These are phyloP conservation scores for Didymella pomorum DNA, from an alignment of 2,329 filamentous ascomycete genomes.

Conservation along the genomic window DNA sequence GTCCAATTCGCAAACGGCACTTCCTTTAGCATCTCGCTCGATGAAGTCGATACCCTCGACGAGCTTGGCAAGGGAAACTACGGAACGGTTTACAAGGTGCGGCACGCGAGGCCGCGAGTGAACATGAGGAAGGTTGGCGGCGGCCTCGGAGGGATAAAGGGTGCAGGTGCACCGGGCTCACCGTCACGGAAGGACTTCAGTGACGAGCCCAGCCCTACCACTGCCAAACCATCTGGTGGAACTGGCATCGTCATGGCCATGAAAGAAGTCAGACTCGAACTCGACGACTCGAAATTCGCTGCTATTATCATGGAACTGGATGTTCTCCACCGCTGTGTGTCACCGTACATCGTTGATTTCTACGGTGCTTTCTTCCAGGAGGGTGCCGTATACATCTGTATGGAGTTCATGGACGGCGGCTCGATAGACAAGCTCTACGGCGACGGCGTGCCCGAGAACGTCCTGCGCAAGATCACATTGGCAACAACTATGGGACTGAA, in stretches of 20 bases:
- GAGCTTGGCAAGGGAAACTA: constrained; percentile 98
- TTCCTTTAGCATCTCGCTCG: constrained; percentile 91
- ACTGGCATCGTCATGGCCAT: constrained; percentile 94
- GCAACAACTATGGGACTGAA: constrained; percentile 92
- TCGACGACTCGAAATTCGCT: constrained; percentile 95
- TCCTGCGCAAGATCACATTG: constrained; percentile 88
- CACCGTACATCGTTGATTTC: constrained; percentile 97
- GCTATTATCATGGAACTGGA: constrained; percentile 98
- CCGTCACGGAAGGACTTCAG: constrained; percentile 42
- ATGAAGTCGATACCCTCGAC: constrained; percentile 91
- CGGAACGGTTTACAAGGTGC: constrained; percentile 95
- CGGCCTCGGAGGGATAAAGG: constrained; percentile 67
- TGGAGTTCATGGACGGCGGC: constrained; percentile 98
- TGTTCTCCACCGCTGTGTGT: constrained; percentile 92
- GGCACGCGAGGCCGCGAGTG: constrained; percentile 74
- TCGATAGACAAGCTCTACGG: constrained; percentile 96
- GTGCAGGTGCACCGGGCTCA: constrained; percentile 44
- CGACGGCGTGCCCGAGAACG: constrained; percentile 86
- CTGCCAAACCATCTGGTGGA: constrained; percentile 54
- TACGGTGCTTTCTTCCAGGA: constrained; percentile 99
- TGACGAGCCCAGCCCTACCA: constrained; percentile 49
- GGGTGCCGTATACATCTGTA: constrained; percentile 98
- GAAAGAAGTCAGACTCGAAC: constrained; percentile 96
- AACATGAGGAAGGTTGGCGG: constrained; percentile 65
- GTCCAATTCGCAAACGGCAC: constrained; percentile 92